phyloP scores from a whole-genome alignment of 139 green algal species.

The Chlamydomonas incerta region DNA sequence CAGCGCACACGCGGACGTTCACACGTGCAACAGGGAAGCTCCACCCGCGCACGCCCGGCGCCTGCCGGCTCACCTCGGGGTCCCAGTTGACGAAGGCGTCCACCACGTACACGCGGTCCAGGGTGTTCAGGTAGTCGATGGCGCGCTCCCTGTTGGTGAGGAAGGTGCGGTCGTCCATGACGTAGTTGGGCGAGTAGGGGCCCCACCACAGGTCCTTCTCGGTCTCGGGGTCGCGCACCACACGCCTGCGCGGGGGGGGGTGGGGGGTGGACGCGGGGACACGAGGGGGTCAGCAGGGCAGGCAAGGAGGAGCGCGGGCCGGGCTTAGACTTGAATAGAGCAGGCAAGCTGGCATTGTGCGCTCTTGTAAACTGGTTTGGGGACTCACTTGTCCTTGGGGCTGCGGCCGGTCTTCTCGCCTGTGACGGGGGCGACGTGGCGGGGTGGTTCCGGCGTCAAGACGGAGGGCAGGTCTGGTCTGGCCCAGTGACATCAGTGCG shows the following conservation, averaged over 20 bases:
- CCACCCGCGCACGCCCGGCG: no score
- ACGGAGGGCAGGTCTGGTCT: no score
- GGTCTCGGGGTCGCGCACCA: conserved; percentile 83
- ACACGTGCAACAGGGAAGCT: no score
- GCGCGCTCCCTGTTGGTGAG: conserved; percentile 86
- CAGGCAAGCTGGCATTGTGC: background rate
- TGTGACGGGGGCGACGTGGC: background rate
- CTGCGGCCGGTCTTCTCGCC: conserved; percentile 38
- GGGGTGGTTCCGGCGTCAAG: no score
- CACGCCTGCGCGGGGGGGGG: conserved; percentile 77
- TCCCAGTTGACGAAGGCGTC: conserved; percentile 93
- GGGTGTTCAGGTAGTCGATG: conserved; percentile 92
- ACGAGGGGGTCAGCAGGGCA: background rate
- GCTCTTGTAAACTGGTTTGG: no score
- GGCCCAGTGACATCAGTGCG: no score
- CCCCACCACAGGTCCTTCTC: conserved; percentile 91
- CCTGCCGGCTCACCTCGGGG: no score
- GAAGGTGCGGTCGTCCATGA: conserved; percentile 78
- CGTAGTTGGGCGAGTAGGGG: conserved; percentile 49
- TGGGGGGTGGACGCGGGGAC: background rate
- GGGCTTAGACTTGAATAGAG: no score
- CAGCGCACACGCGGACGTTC: no score
- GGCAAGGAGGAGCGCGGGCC: background rate
- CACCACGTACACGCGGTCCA: conserved; percentile 86
- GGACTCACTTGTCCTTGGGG: conserved; percentile 43